These are phyloP conservation scores for Trichophyton rubrum DNA, from an alignment of 2,329 filamentous ascomycete species.

Conservation along the genomic window DNA sequence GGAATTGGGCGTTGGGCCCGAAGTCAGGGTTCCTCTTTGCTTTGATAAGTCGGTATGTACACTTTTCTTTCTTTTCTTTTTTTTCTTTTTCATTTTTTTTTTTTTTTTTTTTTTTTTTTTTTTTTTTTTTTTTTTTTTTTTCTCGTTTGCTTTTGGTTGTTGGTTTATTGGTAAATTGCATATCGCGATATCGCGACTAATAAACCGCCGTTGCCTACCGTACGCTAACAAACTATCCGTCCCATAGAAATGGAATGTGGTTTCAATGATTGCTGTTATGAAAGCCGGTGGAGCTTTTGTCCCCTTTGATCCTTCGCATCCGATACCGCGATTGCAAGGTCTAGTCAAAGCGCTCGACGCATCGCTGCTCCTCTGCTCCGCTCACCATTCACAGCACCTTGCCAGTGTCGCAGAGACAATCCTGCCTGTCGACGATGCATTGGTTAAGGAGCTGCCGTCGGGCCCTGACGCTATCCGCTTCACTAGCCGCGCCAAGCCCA, in stretches of 20 bases:
- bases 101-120: background rate
- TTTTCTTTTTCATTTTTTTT: too few species aligned
- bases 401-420: conserved; percentile 17
- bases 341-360: conserved; percentile 25
- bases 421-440: conserved; percentile 20
- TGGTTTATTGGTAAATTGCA: background rate
- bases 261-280: conserved; percentile 31
- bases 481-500: conserved; percentile 19
- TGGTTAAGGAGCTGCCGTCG: conserved; percentile 17
- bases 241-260: conserved; percentile 30
- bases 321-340: conserved; percentile 25
- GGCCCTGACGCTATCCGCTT: conserved; percentile 11
- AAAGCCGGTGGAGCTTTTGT: conserved; percentile 34
- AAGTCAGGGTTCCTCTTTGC: conserved; percentile 27
- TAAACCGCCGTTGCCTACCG: background rate
- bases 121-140: background rate
- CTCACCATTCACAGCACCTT: conserved; percentile 16
- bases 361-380: conserved; percentile 24
- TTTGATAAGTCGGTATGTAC: conserved; percentile 32
- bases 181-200: background rate
- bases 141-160: too few species aligned
- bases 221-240: background rate
- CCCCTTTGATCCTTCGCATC: conserved; percentile 30
- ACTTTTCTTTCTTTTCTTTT: background rate
- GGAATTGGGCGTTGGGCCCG: conserved; percentile 28